Conservation (phyloP, 192 early-diverging fungal species). For the Piromyces finnis region DNA sequence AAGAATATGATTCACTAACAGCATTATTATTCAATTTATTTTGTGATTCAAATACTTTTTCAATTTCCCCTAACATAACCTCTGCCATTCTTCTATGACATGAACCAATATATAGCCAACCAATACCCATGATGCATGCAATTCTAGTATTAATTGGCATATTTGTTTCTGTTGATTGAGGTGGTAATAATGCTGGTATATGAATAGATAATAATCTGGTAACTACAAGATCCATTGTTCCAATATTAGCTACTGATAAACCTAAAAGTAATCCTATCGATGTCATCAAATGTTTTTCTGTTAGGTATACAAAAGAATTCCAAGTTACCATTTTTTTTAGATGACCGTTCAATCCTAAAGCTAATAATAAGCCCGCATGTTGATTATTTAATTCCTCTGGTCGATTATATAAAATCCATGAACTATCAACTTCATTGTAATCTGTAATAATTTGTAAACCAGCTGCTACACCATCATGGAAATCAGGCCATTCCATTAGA, state of each 20-base stretch:
- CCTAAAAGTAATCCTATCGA: constrained; percentile 62
- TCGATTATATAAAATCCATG: constrained; percentile 68
- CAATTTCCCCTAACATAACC: constrained; percentile 55
- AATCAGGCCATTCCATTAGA: constrained; percentile 57
- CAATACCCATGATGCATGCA: constrained; percentile 55
- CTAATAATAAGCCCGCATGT: constrained; percentile 67
- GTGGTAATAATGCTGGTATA: constrained; percentile 49
- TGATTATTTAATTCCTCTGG: constrained; percentile 24
- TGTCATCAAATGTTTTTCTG: constrained; percentile 42
- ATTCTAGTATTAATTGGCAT: constrained; percentile 45
- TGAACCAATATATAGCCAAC: constrained; percentile 52
- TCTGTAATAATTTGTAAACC: constrained; percentile 46
- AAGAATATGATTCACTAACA: constrained; percentile 26
- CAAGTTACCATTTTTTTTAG: constrained; percentile 42
- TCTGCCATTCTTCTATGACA: constrained; percentile 50
- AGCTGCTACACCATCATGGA: constrained; percentile 72
- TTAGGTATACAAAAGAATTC: constrained; percentile 46
- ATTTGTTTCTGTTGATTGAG: constrained; percentile 32
- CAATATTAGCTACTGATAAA: constrained; percentile 43
- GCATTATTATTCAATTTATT: constrained; percentile 1
- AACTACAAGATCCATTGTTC: constrained; percentile 37
- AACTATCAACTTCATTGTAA: constrained; percentile 29
- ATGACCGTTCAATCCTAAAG: constrained; percentile 61
- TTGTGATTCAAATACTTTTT: constrained; percentile 2
- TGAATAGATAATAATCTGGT: constrained; percentile 57